A percentile compares a stretch with the other conserved stretches of the same genome.
phyloP scores from a whole-genome alignment of 495 filamentous ascomycete genomes.

The Cercophora sp. region DNA sequence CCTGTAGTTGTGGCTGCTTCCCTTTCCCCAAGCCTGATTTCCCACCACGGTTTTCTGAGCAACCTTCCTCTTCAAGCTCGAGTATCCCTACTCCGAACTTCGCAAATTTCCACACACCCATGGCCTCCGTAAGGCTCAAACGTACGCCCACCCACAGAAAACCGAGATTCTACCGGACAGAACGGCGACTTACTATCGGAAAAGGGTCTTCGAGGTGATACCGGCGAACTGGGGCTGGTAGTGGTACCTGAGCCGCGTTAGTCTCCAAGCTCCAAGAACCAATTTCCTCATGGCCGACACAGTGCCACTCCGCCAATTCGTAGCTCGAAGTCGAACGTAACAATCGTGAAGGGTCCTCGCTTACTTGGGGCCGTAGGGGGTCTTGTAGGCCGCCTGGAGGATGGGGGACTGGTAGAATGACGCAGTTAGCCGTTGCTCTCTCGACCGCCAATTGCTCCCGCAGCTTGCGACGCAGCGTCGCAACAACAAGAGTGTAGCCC shows the following conservation, averaged over 20 bases:
- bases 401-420: conserved; percentile 34
- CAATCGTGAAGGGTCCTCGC: too few relatives aligned
- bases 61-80: too few relatives aligned
- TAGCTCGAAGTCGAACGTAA: too few relatives aligned
- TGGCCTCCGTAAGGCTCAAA: too few relatives aligned
- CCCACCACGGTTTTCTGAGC: too few relatives aligned
- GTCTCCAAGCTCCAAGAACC: conserved; percentile 9
- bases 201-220: conserved; percentile 33
- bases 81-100: not conserved
- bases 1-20: too few relatives aligned
- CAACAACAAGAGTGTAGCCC: not conserved
- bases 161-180: not conserved
- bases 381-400: conserved; percentile 40
- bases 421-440: conserved; percentile 18
- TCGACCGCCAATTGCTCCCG: not conserved
- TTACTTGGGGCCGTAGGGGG: conserved; percentile 51
- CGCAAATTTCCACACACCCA: too few relatives aligned
- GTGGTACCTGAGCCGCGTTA: conserved; percentile 43
- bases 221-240: conserved; percentile 40
- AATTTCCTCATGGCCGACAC: not conserved
- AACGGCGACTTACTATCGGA: conserved; percentile 34
- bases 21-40: too few relatives aligned
- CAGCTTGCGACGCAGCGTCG: not conserved
- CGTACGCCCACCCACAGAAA: too few relatives aligned
- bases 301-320: too few relatives aligned